Percentiles rank a stretch among this genome's conserved stretches.
Evolutionary conservation across 2,329 filamentous ascomycete species (phyloP).

Genomic region (Fusarium sp.): DNA sequence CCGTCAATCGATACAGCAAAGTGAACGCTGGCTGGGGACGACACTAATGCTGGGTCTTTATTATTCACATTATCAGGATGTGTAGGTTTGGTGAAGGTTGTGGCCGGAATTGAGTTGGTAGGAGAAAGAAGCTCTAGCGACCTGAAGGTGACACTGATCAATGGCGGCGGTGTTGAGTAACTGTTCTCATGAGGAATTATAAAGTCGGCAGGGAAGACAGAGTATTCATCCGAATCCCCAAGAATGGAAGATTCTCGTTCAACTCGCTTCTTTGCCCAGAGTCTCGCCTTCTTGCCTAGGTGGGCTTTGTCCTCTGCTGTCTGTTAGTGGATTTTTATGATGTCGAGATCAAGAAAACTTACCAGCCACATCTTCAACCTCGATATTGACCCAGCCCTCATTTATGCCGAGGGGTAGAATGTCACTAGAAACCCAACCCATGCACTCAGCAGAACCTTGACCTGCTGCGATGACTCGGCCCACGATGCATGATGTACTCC

Average conservation of each 20-base stretch:
- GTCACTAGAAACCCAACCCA: slow-evolving; percentile 77
- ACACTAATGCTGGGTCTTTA: slow-evolving; percentile 52
- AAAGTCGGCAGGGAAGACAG: slow-evolving; percentile 72
- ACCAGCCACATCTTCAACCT: slow-evolving; percentile 67
- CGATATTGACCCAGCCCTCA: slow-evolving; percentile 72
- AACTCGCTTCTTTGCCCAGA: slow-evolving; percentile 71
- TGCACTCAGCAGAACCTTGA: slow-evolving; percentile 72
- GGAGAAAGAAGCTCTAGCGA: slow-evolving; percentile 64
- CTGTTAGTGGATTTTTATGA: slow-evolving; percentile 26
- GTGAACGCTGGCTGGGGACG: slow-evolving; percentile 54
- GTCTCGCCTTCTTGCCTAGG: slow-evolving; percentile 67
- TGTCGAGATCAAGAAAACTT: slow-evolving; percentile 43
- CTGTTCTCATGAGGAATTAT: slow-evolving; percentile 70
- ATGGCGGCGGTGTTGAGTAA: slow-evolving; percentile 63
- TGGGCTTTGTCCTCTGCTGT: slow-evolving; percentile 62
- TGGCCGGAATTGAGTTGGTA: slow-evolving; percentile 60
- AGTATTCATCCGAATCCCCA: slow-evolving; percentile 67
- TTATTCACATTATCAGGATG: slow-evolving; percentile 20
- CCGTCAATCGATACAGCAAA: slow-evolving; percentile 57
- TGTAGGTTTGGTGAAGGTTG: slow-evolving; percentile 56
- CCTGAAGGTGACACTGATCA: slow-evolving; percentile 63
- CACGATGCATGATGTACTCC: slow-evolving; percentile 75
- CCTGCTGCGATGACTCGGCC: slow-evolving; percentile 74
- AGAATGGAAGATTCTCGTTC: slow-evolving; percentile 72
- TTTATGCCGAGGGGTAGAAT: slow-evolving; percentile 64